Evolutionary conservation across 305 asterid species (phyloP), one percentile per base, ranked within the genome.

Genomic region (Fraxinus dipetala): DNA sequence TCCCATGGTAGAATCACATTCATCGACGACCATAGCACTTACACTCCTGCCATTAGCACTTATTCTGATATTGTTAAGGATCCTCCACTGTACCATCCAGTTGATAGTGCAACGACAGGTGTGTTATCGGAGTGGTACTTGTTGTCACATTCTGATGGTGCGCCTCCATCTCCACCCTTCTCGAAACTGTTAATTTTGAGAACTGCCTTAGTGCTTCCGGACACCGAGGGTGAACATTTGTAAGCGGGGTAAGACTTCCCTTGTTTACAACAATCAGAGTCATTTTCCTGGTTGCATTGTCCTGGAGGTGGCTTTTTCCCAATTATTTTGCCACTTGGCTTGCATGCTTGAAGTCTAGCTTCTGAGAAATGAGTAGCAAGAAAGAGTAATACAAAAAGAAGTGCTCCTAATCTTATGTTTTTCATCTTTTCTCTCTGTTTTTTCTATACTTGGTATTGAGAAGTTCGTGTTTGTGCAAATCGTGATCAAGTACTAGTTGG

Each of bases 41-140:
- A 86, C 84, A 8, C 81, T 83, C 26, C 38, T 35, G 0, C 92
- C 92, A 76, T 89, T 86, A 8, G 78, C 88, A 35, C 74, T 78
- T 43, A 88, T 35, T 1, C 14, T 78, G 7, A 87, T 67, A 28
- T 82, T 83, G 3, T 86, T 80, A 7, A 84, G 78, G 67, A 30
- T 72, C 88, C 84, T 73, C 85, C 86, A 35, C 77, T 78, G 35
- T 83, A 90, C 93, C 92, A 90, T 20, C 92, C 88, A 0, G 90
- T 88, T 11, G 91, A 89, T 0, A 90, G 83, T 0, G 93, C 88
- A 5, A 90, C 91, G 1, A 88, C 84, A 1, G 80, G 87, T 4
- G 65, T 85, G 40, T 85, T 77, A 36, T 88, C 87, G 0, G 89
- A 85, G 22, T 87, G 90, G 80, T 86, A 86, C 83, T 83, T 70